Evolutionary conservation across 257 asterid species (phyloP), one percentile per base, ranked within the genome.

Genomic region (Nicotiana obtusifolia): DNA sequence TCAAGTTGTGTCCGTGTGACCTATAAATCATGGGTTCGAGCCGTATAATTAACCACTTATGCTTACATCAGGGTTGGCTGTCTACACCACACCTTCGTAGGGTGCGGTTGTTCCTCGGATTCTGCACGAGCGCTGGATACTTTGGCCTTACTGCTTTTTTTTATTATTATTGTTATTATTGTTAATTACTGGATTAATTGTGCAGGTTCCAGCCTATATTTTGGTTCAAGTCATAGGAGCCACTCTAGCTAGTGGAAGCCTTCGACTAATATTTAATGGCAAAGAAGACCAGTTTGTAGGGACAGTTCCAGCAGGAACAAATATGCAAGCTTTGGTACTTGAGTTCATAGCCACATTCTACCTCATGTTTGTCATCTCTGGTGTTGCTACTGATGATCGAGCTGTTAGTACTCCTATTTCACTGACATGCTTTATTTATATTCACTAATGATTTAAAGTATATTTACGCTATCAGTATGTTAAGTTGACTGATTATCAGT

Each of bases 301-400:
- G 49, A 87, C 89, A 10, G 67, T 82, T 69, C 89, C 89, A 22
- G 22, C 83, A 7, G 88, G 86, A 67, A 69, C 85, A 15, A 26
- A 87, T n/a, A 4, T 80, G 44, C 88, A 87, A 26, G 83, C 88
- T 76, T 71, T 87, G 15, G 61, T 82, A 4, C 5, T 87, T 14
- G 89, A 84, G 28, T 80, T 87, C 75, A 81, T 85, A 10, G 68
- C 81, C 79, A 84, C 89, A 52, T 87, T 87, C 81, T 81, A 80
- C 33, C 84, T 87, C 22, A 80, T 82, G 84, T 87, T 87, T 16
- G 88, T 80, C 20, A 80, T 85, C 11, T 85, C 86, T 19, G 83
- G 85, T 8, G 76, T 83, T 60, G 68, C 87, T 3, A 86, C 89
- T 0, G 89, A 86, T 47, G 65, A 75, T 17, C 85, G 80, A 9